Base-by-base conservation (phyloP, 768 basidiomycete species). In the Bullera alba region DNA sequence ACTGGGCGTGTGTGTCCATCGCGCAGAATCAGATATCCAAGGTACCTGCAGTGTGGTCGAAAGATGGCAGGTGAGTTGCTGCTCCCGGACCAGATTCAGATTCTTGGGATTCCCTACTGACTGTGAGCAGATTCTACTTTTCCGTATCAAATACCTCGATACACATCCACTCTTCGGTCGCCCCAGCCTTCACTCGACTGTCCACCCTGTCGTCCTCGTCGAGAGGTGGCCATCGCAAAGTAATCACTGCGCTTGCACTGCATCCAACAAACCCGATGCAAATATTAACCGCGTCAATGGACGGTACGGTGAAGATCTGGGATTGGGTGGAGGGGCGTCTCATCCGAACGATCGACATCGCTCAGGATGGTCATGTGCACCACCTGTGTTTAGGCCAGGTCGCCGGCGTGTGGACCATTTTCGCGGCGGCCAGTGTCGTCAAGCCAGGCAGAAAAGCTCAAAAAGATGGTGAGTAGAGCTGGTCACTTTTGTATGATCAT, bases 241-340 rank as follows among this genome's bases (percentile, higher is more conserved):
- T 76, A 21, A 80, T 97, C 57, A 88, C 90, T 10, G 80, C 83
- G 34, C 80, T 84, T 34, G 75, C 83, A 34, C 73, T 97, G 48
- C 85, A 82, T 67, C 90, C 95, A 14, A 79, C 83, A 55, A 97
- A 95, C 73, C 77, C 82, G 22, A 86, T 89, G 57, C 95, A 97
- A 70, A 73, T 99, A 56, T 81, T 96, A 57, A 89, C 89, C 10
- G 83, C 82, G 42, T 87, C 87, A 6, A 63, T 83, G 52, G 85
- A 90, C 59, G 93, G 91, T n/a, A 79, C 78, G 29, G 73, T 97
- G 55, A 81, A 86, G 68, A 75, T 95, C 22, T 99, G 95, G 95
- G 90, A 97, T 74, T 92, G 86, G 71, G 75, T 92, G 30, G 91
- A 95, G 51, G 90, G 83, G 4, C 76, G 78, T 6, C 74, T 95